Conservation (phyloP, 495 filamentous ascomycete genomes). For the Daldinia loculata region DNA sequence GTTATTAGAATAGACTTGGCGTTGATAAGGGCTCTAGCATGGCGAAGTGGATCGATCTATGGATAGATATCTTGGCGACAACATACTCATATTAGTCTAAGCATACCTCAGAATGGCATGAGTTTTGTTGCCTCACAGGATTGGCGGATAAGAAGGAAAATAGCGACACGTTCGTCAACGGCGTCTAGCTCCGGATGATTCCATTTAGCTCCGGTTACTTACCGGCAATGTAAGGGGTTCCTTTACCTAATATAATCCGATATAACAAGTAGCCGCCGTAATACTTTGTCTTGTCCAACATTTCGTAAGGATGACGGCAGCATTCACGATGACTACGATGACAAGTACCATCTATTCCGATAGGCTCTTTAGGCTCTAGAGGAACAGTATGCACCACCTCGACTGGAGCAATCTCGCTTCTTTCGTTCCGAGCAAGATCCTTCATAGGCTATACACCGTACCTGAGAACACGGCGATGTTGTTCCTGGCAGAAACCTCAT, state of each 20-base stretch:
- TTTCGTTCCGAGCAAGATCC: slow-evolving; percentile 26
- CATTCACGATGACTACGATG: slow-evolving; percentile 3
- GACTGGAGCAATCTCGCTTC: slow-evolving; percentile 28
- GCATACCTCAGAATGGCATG: neutral
- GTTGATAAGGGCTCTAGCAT: slow-evolving; percentile 20
- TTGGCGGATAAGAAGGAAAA: slow-evolving; percentile 27
- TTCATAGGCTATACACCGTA: slow-evolving; percentile 24
- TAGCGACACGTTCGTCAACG: slow-evolving; percentile 24
- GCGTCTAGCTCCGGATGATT: slow-evolving; percentile 11
- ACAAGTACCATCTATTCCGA: slow-evolving; percentile 17
- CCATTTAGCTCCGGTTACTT: neutral
- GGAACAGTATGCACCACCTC: slow-evolving; percentile 23
- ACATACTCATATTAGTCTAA: neutral
- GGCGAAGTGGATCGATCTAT: slow-evolving; percentile 14
- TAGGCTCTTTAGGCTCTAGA: slow-evolving; percentile 22
- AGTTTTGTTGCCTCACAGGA: slow-evolving; percentile 3
- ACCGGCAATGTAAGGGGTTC: neutral
- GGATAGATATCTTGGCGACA: slow-evolving; percentile 7
- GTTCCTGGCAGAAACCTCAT: slow-evolving; percentile 5
- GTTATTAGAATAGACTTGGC: slow-evolving; percentile 28
- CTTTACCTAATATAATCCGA: neutral
- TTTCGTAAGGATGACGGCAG: slow-evolving; percentile 15
- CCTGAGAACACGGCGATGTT: neutral
- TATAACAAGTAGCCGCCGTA: neutral
- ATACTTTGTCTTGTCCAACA: neutral